Base-by-base conservation (phyloP, 2,329 filamentous ascomycete species). In the Aspergillus latus region DNA sequence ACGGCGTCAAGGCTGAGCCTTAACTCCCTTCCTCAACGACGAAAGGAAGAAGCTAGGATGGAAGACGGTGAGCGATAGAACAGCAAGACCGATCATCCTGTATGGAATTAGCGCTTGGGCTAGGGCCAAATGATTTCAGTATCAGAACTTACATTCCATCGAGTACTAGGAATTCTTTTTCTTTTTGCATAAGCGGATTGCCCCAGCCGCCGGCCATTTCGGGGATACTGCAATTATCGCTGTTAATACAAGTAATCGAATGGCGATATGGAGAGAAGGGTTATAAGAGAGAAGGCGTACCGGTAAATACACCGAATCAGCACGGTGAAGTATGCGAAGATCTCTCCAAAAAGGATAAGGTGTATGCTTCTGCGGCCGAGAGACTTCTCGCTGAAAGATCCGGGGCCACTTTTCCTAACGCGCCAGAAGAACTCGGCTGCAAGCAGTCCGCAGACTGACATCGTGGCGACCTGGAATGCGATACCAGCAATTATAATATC, bases 401-500 rank as follows among this genome's bases (percentile, higher is more conserved):
- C 68, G 32, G 63, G 59, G n/a, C 71, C 62, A 16, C 58, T 62
- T 15, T 62, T 64, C 32, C 58, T 62, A 4, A 74, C 65, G 1
- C 67, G 68, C 44, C 76, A 73, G 61, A 83, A 84, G 61, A 79
- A 73, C 7, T 78, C 66, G 39, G 83, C 69, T 0, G 60, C 70
- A 3, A 73, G 52, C 4, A 71, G 5, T 6, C 72, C 72, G 53
- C 72, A 78, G 13, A 76, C 64, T 0, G 65, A 59, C 66, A 79
- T 73, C 1, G 81, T 80, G 5, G 76, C 75, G 26, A 86, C 82
- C 66, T 86, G 84, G 59, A 81, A 78, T 2, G 78, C 75, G 42
- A 86, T 78, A 63, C 84, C 84, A 0, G 82, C 77, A 49, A 85
- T 79, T 71, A 85, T 84, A 55, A 85, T 76, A 59, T 83, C 70